phyloP scores from a whole-genome alignment of 345 rosid species.

The Hibiscus mutabilis region DNA sequence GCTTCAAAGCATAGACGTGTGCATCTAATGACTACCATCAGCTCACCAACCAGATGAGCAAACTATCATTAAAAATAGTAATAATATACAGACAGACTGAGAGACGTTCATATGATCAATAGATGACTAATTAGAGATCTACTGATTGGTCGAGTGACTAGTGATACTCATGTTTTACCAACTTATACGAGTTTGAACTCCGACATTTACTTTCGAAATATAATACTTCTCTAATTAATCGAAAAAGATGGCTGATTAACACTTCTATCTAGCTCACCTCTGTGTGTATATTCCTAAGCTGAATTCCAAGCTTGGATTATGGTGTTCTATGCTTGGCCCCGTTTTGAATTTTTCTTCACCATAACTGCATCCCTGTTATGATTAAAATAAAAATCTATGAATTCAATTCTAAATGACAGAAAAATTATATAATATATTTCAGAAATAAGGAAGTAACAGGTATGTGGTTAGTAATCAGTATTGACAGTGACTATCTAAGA shows the following conservation, averaged over 20 bases:
- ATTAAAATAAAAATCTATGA: neutral
- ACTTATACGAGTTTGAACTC: too few species aligned
- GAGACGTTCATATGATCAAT: too few species aligned
- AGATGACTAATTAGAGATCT: too few species aligned
- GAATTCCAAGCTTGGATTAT: slow-evolving; percentile 41
- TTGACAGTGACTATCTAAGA: neutral
- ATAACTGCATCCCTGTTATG: slow-evolving; percentile 22
- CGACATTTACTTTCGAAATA: too few species aligned
- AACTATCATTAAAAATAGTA: neutral
- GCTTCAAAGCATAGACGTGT: neutral
- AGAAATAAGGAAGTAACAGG: too few species aligned
- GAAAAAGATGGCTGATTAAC: too few species aligned
- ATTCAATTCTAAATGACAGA: neutral
- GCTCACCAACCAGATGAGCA: neutral
- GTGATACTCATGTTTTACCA: too few species aligned
- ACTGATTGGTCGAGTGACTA: too few species aligned
- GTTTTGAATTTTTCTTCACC: neutral
- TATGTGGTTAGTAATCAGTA: too few species aligned
- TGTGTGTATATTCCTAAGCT: slow-evolving; percentile 25
- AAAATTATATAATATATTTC: neutral
- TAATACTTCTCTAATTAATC: too few species aligned
- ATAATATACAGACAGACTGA: neutral
- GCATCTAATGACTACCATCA: too few species aligned
- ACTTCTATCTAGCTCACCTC: too few species aligned
- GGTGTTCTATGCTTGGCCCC: neutral